These are phyloP conservation scores for Paraleonurus japonicus DNA, from an alignment of 257 asterid genomes.

Conservation along the genomic window DNA sequence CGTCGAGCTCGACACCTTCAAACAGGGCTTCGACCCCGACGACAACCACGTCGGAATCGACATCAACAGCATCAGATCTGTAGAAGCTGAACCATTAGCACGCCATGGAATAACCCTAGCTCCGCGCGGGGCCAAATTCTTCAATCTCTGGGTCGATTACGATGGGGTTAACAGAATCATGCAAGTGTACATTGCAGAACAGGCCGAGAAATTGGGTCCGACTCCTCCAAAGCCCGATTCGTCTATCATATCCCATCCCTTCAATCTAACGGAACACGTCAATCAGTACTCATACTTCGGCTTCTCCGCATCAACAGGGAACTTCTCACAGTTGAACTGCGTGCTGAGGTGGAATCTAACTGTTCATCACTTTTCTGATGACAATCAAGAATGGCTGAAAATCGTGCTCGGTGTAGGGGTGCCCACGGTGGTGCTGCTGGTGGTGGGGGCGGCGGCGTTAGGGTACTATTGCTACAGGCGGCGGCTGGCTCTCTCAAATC, in stretches of 20 bases:
- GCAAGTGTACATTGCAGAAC: constrained; percentile 53
- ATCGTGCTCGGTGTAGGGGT: constrained; percentile 53
- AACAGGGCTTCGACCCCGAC: constrained; percentile 75
- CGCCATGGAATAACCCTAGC: constrained; percentile 53
- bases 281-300: constrained; percentile 72
- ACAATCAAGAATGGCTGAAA: constrained; percentile 18
- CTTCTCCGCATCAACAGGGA: constrained; percentile 82
- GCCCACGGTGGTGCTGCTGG: constrained; percentile 38
- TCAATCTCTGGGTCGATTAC: constrained; percentile 81
- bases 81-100: constrained; percentile 18
- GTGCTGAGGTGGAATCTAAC: constrained; percentile 81
- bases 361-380: constrained; percentile 40
- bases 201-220: constrained; percentile 29
- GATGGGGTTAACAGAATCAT: constrained; percentile 41
- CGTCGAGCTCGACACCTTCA: constrained; percentile 78
- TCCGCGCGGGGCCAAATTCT: constrained; percentile 39
- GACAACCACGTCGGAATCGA: constrained; percentile 73
- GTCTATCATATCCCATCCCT: constrained; percentile 25
- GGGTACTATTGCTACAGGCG: constrained; percentile 36
- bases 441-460: constrained; percentile 36
- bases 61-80: constrained; percentile 54
- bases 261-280: constrained; percentile 42
- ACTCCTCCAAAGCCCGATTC: constrained; percentile 54
- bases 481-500: constrained; percentile 31
- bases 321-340: constrained; percentile 53